Base-by-base conservation (phyloP, 345 rosid species). In the Conringia planisiliqua region DNA sequence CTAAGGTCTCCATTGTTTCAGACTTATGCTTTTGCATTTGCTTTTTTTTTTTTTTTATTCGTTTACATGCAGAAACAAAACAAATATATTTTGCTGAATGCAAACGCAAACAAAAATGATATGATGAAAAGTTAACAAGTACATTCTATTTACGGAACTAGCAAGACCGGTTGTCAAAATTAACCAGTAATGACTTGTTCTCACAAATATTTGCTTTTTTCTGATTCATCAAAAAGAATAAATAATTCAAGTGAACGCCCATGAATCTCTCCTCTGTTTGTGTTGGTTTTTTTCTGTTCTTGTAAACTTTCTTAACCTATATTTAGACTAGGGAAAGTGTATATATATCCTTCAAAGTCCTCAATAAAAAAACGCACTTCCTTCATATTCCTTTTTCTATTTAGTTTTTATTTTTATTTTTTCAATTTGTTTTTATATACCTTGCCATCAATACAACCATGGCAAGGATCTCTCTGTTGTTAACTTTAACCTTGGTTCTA, bases 391-490 rank as follows among this genome's bases (percentile, higher is more conserved):
- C 0, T 75, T 44, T 64, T 5, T 43, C 5, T 18, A 1, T 30
- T 57, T 77, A 17, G 43, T 36, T 17, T 48, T 52, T 14, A n/a
- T n/a, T n/a, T n/a, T n/a, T n/a, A n/a, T n/a, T 52, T 22, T 12
- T 20, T 48, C 10, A 9, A 36, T 4, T 10, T n/a, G n/a, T 22
- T 70, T 68, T 27, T 20, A 46, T 17, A 7, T 26, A 66, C 16
- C 24, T 63, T 64, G 54, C 29, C 66, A 70, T 55, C 22, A 38
- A 36, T 65, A 46, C 73, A 78, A 66, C 81, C 77, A 78, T 78
- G 81, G 77, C 77, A 59, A 78, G 77, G 77, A 78, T 78, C 27
- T 78, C 81, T 58, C 73, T 78, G 81, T 71, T 78, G 77, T 58
- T 78, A 2, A 2, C 68, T 39, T 40, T 78, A 22, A 68, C 69